These are phyloP conservation scores for Neofusicoccum cordaticola DNA, from an alignment of 2,329 filamentous ascomycete species.

Conservation along the genomic window DNA sequence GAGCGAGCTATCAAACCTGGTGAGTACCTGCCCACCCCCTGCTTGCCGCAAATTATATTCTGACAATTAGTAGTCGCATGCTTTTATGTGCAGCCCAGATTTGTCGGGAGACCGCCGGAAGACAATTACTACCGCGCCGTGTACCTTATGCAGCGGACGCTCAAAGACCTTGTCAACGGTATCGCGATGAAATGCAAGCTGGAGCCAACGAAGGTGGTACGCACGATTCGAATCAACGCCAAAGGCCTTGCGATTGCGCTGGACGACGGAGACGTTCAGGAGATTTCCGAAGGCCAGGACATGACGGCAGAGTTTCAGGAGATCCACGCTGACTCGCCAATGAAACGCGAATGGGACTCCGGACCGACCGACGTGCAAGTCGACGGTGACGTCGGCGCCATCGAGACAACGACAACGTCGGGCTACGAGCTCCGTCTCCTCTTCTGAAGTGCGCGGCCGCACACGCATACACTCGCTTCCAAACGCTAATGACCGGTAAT, in stretches of 20 bases:
- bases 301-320: conserved; percentile 73
- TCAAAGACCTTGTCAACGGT: conserved; percentile 68
- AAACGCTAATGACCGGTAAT: conserved; percentile 15
- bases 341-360: conserved; percentile 55
- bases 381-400: conserved; percentile 46
- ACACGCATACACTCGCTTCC: conserved; percentile 5
- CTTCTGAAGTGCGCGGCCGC: conserved; percentile 32
- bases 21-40: conserved; percentile 34
- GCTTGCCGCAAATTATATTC: conserved; percentile 21
- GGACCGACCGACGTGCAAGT: conserved; percentile 47
- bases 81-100: conserved; percentile 71
- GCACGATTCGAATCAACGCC: conserved; percentile 68
- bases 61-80: conserved; percentile 66
- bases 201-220: conserved; percentile 67
- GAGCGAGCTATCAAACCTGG: conserved; percentile 68
- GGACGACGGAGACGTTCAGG: conserved; percentile 83
- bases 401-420: conserved; percentile 43
- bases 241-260: conserved; percentile 79
- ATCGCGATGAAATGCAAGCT: conserved; percentile 79
- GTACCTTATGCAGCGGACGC: conserved; percentile 75
- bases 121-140: conserved; percentile 76
- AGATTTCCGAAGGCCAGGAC: conserved; percentile 86
- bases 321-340: conserved; percentile 46
- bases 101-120: conserved; percentile 47
- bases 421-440: conserved; percentile 51